Evolutionary conservation across 306 rosid genomes (phyloP), one percentile per base, ranked within the genome.

Genomic region (Calophaca sinica): DNA sequence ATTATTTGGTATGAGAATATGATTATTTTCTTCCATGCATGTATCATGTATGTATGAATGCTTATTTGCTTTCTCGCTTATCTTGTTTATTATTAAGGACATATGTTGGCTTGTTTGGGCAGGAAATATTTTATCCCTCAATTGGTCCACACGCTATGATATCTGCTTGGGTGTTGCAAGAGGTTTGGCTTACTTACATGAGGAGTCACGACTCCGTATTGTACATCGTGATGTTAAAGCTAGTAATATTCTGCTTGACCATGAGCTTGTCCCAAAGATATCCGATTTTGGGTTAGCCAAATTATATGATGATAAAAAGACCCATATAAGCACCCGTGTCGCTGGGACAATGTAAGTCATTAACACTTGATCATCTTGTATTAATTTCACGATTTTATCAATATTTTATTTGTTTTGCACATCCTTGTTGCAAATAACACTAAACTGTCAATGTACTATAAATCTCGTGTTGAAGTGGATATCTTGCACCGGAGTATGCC

Each of bases 401-500:
- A 33, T 38, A 5, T 35, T 38, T 4, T 13, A 26, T 55, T 55
- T 72, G 3, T 52, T 79, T 15, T 9, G 13, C 3, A 32, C 42
- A 58, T 49, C 32, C 41, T 15, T 80, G 29, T 72, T 61, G 57
- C 42, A 57, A 60, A 54, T 9, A 15, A 74, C 9, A 20, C 7
- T 75, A 62, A 79, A 45, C 7, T 49, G 4, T 70, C 42, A 45
- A 38, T 74, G 32, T 45, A 50, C 3, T 51, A 9, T 53, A 50
- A 79, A 62, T 28, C 32, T 74, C 12, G 4, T 54, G 48, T 28
- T 89, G 68, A 57, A 93, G 97, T 41, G 98, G 96, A 57, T 93
- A 90, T 79, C 93, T 90, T 83, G 96, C 93, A 65, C 97, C 93
- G n/a, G 93, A 90, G 62, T 93, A 90, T 60, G 98, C 98, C 68